phyloP scores from a whole-genome alignment of 768 basidiomycete species.

The Suillus subluteus region DNA sequence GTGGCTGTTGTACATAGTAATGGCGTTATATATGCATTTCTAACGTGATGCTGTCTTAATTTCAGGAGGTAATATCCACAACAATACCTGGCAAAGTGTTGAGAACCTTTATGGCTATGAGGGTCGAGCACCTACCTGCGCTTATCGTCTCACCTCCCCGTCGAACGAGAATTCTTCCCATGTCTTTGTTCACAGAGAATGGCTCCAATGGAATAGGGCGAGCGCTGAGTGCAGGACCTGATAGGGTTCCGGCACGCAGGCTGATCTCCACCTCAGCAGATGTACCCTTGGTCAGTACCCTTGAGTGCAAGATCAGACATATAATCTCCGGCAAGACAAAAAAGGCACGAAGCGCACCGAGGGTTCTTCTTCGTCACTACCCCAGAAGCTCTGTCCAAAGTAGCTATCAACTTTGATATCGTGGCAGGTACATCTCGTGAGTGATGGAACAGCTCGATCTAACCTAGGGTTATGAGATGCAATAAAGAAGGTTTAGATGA shows the following conservation, averaged over 20 bases:
- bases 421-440: slow-evolving; percentile 91
- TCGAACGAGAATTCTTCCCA: slow-evolving; percentile 90
- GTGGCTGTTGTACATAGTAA: slow-evolving; percentile 20
- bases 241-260: slow-evolving; percentile 59
- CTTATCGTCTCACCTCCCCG: slow-evolving; percentile 93
- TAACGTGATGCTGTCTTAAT: background rate
- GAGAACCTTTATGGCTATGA: slow-evolving; percentile 5
- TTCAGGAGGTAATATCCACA: slow-evolving; percentile 41
- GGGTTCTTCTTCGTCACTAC: slow-evolving; percentile 77
- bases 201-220: slow-evolving; percentile 84
- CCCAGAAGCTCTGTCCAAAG: slow-evolving; percentile 79
- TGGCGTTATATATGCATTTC: slow-evolving; percentile 11
- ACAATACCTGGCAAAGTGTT: slow-evolving; percentile 43
- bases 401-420: slow-evolving; percentile 77
- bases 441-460: slow-evolving; percentile 96
- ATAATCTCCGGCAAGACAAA: background rate
- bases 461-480: slow-evolving; percentile 4
- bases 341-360: slow-evolving; percentile 52
- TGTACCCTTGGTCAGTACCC: slow-evolving; percentile 81
- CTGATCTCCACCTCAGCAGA: slow-evolving; percentile 89
- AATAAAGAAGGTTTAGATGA: background rate
- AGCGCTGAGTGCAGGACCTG: slow-evolving; percentile 46
- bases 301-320: slow-evolving; percentile 33
- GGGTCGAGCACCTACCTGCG: slow-evolving; percentile 60
- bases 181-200: slow-evolving; percentile 88